Evolutionary conservation across 805 yeast species (phyloP).

Genomic region (Saccharomycopsis sp.): DNA sequence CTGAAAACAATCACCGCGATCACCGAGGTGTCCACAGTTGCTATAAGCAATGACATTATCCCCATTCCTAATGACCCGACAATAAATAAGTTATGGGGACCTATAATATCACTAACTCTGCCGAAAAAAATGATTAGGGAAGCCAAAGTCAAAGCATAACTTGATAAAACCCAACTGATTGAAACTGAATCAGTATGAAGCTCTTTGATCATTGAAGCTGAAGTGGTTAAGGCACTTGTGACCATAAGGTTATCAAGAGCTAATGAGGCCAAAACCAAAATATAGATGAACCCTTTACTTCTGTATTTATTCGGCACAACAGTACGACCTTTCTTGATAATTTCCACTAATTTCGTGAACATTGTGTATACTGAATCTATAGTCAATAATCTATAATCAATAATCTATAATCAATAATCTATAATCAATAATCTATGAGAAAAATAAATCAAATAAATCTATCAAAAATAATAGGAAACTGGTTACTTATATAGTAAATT

Average conservation of each 20-base stretch:
- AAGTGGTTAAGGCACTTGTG: neutral
- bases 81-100: constrained; percentile 22
- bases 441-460: no score
- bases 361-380: neutral
- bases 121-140: constrained; percentile 38
- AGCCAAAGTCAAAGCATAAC: constrained; percentile 38
- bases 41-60: constrained; percentile 31
- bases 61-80: constrained; percentile 37
- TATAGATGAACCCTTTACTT: neutral
- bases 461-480: no score
- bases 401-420: no score
- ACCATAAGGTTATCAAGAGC: neutral
- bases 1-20: constrained; percentile 36
- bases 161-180: constrained; percentile 34
- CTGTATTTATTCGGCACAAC: neutral
- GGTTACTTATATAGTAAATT: no score
- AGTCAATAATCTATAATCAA: no score
- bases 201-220: neutral
- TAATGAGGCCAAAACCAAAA: neutral
- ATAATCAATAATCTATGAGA: no score
- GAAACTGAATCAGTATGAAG: neutral
- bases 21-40: constrained; percentile 30
- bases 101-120: constrained; percentile 36
- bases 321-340: no score
- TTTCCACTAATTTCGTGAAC: neutral